Percentiles rank a stretch among this genome's conserved stretches.
Evolutionary conservation across 305 asterid genomes (phyloP).

Genomic region (Fraxinus floribunda): DNA sequence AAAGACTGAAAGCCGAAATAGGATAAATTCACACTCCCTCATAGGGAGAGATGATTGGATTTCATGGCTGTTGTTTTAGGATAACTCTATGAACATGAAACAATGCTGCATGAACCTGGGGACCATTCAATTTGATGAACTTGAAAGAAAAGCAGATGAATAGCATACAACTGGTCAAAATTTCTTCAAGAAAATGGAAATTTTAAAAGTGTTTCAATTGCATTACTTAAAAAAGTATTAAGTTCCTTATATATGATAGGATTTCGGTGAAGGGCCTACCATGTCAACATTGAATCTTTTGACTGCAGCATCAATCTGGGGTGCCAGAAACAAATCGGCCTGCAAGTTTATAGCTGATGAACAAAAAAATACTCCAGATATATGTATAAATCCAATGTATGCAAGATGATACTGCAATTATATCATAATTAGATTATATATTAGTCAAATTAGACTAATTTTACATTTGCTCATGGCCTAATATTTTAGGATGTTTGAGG

Average conservation of each 20-base stretch:
- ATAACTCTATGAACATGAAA: neutral
- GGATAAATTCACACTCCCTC: neutral
- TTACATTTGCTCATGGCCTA: neutral
- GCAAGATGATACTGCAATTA: neutral
- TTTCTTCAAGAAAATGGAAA: conserved; percentile 13
- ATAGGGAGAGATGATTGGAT: neutral
- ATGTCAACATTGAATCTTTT: conserved; percentile 62
- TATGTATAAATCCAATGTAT: neutral
- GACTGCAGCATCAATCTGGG: conserved; percentile 66
- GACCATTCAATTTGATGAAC: neutral
- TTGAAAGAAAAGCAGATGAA: neutral
- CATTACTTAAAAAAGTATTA: conserved; percentile 1
- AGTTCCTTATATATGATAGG: neutral
- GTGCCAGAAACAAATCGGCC: conserved; percentile 87
- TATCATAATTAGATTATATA: neutral
- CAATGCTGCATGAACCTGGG: neutral
- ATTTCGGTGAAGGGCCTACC: conserved; percentile 44
- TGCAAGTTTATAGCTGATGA: conserved; percentile 31
- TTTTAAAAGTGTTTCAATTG: neutral
- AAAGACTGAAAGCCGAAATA: neutral
- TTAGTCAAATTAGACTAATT: neutral
- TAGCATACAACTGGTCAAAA: neutral
- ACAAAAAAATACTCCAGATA: neutral
- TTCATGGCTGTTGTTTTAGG: neutral
- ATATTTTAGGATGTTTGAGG: neutral